Evolutionary conservation across 1,139 yeast species (phyloP).

Genomic region (Scheffersomyces insectosa): DNA sequence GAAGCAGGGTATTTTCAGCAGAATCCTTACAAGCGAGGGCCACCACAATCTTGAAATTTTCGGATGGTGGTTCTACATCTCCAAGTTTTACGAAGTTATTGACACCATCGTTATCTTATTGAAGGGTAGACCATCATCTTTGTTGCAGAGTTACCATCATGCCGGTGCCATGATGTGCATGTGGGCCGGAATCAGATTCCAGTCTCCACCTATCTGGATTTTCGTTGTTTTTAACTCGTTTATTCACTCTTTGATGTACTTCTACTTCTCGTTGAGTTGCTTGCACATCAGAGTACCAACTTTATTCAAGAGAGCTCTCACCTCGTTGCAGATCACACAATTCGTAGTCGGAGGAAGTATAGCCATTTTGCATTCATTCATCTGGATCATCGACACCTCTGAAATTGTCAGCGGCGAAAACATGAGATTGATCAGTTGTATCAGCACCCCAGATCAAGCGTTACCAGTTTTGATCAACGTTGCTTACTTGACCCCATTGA

Average conservation of each 20-base stretch:
- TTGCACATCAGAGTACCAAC: conserved; percentile 61
- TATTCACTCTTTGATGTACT: conserved; percentile 76
- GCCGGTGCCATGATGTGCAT: conserved; percentile 82
- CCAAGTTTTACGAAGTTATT: conserved; percentile 72
- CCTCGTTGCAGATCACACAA: conserved; percentile 71
- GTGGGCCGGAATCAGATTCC: conserved; percentile 78
- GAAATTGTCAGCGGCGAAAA: conserved; percentile 16
- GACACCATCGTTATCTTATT: conserved; percentile 69
- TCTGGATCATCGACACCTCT: conserved; percentile 55
- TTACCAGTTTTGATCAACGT: conserved; percentile 66
- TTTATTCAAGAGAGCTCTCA: conserved; percentile 57
- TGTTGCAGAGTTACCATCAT: conserved; percentile 76
- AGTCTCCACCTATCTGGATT: conserved; percentile 79
- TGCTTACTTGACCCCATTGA: conserved; percentile 66
- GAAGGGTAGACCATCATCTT: conserved; percentile 68
- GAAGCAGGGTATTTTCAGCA: conserved; percentile 58
- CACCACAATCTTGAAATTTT: conserved; percentile 54
- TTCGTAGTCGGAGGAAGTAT: conserved; percentile 70
- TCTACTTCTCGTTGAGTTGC: conserved; percentile 66
- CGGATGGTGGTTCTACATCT: conserved; percentile 69
- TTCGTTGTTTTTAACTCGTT: conserved; percentile 79
- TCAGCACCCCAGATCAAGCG: conserved; percentile 61
- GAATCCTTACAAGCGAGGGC: conserved; percentile 20
- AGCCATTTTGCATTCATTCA: conserved; percentile 63
- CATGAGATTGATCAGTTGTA: conserved; percentile 51